These are phyloP conservation scores for Aspergillus candidus DNA, from an alignment of 2,329 filamentous ascomycete species.

Conservation along the genomic window DNA sequence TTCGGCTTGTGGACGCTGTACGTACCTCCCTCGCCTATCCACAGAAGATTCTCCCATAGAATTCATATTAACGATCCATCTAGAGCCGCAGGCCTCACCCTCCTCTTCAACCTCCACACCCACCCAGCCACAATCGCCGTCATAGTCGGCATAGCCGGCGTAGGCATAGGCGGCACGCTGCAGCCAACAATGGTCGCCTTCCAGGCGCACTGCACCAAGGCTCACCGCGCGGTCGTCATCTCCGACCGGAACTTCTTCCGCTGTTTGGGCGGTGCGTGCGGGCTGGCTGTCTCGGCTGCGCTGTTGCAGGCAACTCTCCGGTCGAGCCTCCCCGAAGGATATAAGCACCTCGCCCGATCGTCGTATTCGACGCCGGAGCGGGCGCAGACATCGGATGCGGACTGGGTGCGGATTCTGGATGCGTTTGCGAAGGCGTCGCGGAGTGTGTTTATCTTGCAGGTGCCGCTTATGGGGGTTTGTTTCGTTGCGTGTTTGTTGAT, in stretches of 20 bases:
- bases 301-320: conserved; percentile 39
- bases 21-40: conserved; percentile 3
- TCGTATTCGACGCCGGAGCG: conserved; percentile 33
- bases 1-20: conserved; percentile 44
- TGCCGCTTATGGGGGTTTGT: conserved; percentile 49
- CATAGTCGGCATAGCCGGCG: conserved; percentile 47
- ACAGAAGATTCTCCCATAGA: too few relatives aligned
- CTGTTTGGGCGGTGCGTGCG: conserved; percentile 52
- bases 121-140: conserved; percentile 45
- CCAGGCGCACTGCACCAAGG: conserved; percentile 52
- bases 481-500: conserved; percentile 49
- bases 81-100: conserved; percentile 47
- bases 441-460: conserved; percentile 52
- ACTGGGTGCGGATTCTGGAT: conserved; percentile 39
- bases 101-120: conserved; percentile 45
- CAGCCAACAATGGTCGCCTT: conserved; percentile 52
- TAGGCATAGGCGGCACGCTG: conserved; percentile 50
- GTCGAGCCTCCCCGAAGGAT: conserved; percentile 35
- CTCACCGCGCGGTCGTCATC: conserved; percentile 57
- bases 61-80: not conserved
- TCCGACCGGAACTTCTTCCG: conserved; percentile 59
- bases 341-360: conserved; percentile 34
- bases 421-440: conserved; percentile 51
- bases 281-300: conserved; percentile 53
- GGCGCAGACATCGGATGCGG: conserved; percentile 23